These are phyloP conservation scores for Solanum chiquidenum DNA, from an alignment of 257 asterid species.

Conservation along the genomic window DNA sequence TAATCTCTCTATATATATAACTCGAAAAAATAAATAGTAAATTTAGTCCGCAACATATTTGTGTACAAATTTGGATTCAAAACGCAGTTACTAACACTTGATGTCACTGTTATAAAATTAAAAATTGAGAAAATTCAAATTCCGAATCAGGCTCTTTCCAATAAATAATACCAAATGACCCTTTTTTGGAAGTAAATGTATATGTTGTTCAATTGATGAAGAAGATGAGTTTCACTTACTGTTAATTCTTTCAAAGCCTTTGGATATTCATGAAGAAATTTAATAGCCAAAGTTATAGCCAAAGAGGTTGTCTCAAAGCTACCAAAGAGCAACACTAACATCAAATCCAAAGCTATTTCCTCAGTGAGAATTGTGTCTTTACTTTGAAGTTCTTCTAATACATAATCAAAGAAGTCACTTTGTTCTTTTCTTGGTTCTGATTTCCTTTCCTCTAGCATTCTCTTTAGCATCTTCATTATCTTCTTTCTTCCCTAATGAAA, in stretches of 20 bases:
- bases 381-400: slow-evolving; percentile 52
- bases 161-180: no score
- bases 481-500: slow-evolving; percentile 56
- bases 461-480: slow-evolving; percentile 66
- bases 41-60: no score
- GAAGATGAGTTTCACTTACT: not conserved
- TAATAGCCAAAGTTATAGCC: slow-evolving; percentile 61
- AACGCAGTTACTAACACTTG: no score
- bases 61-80: no score
- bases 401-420: slow-evolving; percentile 82
- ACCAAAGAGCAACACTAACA: slow-evolving; percentile 85
- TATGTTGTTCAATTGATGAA: not conserved
- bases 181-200: no score
- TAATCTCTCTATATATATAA: no score
- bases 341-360: slow-evolving; percentile 76
- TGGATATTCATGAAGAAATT: slow-evolving; percentile 50
- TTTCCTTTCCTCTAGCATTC: slow-evolving; percentile 59
- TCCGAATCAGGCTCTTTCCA: no score
- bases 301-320: slow-evolving; percentile 83
- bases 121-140: no score
- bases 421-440: slow-evolving; percentile 43
- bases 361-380: slow-evolving; percentile 64
- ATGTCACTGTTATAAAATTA: no score
- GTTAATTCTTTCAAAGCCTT: slow-evolving; percentile 38
- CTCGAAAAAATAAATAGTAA: no score